phyloP scores from a whole-genome alignment of 345 rosid genomes.

The Eucalyptus caleyi region DNA sequence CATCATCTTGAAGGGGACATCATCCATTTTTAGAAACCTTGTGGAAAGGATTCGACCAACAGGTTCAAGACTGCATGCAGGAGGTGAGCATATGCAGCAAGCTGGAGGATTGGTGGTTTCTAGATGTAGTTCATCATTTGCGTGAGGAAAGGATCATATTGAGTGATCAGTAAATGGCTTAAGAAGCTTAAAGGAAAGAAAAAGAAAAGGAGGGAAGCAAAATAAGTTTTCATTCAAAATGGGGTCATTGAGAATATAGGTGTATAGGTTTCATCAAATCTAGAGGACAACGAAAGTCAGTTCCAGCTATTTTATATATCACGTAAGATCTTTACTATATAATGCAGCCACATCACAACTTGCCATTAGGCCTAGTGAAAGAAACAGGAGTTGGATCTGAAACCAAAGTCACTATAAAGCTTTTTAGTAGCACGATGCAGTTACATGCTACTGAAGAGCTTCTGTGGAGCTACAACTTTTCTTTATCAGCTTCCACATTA shows the following conservation, averaged over 20 bases:
- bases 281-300: not conserved
- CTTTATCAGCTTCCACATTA: not conserved
- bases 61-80: not conserved
- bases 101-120: not conserved
- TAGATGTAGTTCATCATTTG: not conserved
- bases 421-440: not conserved
- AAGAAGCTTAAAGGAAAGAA: not conserved
- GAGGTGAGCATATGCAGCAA: not conserved
- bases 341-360: not conserved
- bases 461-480: not conserved
- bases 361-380: not conserved
- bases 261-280: not conserved
- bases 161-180: not conserved
- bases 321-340: not conserved
- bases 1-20: not conserved
- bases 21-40: not conserved
- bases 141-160: not conserved
- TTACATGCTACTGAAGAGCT: not conserved
- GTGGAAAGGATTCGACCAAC: not conserved
- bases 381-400: not conserved
- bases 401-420: not conserved
- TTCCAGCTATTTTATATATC: not conserved
- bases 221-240: not conserved
- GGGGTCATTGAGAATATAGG: not conserved
- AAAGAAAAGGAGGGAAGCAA: not conserved